Conservation (phyloP, 2,329 filamentous ascomycete genomes). For the Trichophyton equinum region DNA sequence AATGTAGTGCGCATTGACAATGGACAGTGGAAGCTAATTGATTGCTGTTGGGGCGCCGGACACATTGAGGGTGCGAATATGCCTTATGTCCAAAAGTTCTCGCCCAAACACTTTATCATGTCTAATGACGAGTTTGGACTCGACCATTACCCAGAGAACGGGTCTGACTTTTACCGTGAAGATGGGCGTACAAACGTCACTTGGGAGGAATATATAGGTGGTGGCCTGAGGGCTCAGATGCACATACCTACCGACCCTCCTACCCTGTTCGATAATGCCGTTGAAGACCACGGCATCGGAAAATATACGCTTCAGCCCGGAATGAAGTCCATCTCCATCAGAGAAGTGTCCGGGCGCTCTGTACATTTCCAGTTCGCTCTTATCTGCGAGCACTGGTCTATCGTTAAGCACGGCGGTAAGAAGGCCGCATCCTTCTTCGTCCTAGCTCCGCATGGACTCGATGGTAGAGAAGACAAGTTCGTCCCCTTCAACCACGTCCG, state of each 20-base stretch:
- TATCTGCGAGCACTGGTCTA: conserved; percentile 70
- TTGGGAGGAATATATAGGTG: conserved; percentile 75
- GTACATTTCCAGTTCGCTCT: conserved; percentile 72
- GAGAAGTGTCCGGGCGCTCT: conserved; percentile 37
- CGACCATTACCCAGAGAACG: conserved; percentile 63
- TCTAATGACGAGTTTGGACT: conserved; percentile 70
- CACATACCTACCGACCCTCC: conserved; percentile 30
- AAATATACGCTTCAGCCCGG: conserved; percentile 50
- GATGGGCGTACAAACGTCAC: conserved; percentile 51
- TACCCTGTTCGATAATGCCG: conserved; percentile 36
- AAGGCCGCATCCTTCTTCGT: conserved; percentile 58
- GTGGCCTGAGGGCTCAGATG: conserved; percentile 38
- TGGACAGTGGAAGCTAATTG: conserved; percentile 81
- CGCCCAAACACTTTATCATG: conserved; percentile 47
- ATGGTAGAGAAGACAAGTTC: conserved; percentile 55
- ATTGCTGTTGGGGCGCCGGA: conserved; percentile 88
- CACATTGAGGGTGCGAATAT: conserved; percentile 43
- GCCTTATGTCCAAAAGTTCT: conserved; percentile 57
- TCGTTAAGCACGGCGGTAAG: conserved; percentile 49
- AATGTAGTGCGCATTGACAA: conserved; percentile 81
- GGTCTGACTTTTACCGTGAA: conserved; percentile 52
- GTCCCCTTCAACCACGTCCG: conserved; percentile 50
- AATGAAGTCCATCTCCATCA: conserved; percentile 47
- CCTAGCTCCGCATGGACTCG: conserved; percentile 51
- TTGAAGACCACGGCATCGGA: conserved; percentile 40